Percentiles rank a stretch among this genome's conserved stretches.
These are phyloP conservation scores for Trypanosoma boissoni DNA, from an alignment of 208 protist genomes.

Conservation along the genomic window DNA sequence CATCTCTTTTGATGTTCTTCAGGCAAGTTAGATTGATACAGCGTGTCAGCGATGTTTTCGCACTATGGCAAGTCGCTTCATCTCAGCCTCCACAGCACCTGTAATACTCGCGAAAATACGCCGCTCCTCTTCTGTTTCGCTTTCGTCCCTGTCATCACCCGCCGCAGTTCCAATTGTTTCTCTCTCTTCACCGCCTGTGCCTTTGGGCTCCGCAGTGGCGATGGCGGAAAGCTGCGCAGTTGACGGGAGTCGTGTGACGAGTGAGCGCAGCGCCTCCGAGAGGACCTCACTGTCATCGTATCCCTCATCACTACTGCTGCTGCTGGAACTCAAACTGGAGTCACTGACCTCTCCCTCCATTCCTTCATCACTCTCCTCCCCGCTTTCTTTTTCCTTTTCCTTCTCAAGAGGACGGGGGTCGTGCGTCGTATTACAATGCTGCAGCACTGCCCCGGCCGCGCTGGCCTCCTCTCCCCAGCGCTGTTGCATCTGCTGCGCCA, in stretches of 20 bases:
- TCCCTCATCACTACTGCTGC: neutral
- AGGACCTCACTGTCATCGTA: neutral
- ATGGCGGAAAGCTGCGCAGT: constrained; percentile 1
- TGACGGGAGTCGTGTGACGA: neutral
- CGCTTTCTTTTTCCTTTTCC: constrained; percentile 8
- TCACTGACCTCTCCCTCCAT: neutral
- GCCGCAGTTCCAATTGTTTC: neutral
- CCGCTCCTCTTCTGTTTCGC: constrained; percentile 27
- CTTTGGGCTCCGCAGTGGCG: neutral
- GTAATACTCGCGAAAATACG: constrained; percentile 31
- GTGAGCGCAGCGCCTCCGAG: neutral
- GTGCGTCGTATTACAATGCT: neutral
- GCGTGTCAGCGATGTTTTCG: constrained; percentile 47
- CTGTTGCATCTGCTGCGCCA: constrained; percentile 19
- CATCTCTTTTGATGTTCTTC: constrained; percentile 1
- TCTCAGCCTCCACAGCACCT: constrained; percentile 37
- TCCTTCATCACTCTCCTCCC: constrained; percentile 14
- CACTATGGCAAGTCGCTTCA: constrained; percentile 46
- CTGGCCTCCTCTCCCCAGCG: constrained; percentile 13
- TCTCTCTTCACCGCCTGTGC: neutral
- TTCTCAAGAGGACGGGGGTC: neutral
- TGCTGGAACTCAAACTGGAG: neutral
- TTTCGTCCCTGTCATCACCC: constrained; percentile 9
- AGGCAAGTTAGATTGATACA: constrained; percentile 1
- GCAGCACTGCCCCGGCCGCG: constrained; percentile 11